Conservation (phyloP, 2,329 filamentous ascomycete genomes). For the Aspergillus sp. region DNA sequence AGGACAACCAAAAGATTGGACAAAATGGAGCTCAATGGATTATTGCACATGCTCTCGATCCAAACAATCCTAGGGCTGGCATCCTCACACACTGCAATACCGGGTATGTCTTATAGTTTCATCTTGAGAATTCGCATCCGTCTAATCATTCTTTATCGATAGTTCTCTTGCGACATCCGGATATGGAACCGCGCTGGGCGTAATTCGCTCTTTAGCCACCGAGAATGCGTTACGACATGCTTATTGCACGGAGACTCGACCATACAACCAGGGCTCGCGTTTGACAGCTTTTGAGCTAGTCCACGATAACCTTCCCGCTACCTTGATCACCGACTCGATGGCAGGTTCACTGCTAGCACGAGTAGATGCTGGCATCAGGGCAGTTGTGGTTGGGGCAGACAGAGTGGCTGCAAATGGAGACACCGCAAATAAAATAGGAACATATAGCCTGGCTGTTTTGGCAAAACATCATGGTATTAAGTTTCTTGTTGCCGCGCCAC, state of each 20-base stretch:
- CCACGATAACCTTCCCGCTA: slow-evolving; percentile 83
- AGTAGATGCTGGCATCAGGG: slow-evolving; percentile 59
- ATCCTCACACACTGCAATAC: slow-evolving; percentile 98
- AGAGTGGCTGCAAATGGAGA: slow-evolving; percentile 93
- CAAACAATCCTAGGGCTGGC: slow-evolving; percentile 55
- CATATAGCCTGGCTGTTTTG: slow-evolving; percentile 84
- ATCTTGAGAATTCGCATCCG: not conserved
- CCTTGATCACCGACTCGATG: slow-evolving; percentile 94
- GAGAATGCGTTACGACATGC: slow-evolving; percentile 64
- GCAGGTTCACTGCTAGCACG: slow-evolving; percentile 68
- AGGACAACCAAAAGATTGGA: slow-evolving; percentile 82
- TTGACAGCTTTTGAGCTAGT: slow-evolving; percentile 95
- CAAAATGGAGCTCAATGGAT: slow-evolving; percentile 79
- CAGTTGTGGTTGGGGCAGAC: slow-evolving; percentile 90
- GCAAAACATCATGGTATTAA: slow-evolving; percentile 82
- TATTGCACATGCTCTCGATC: slow-evolving; percentile 45
- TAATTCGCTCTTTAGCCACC: slow-evolving; percentile 73
- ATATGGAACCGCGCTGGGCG: slow-evolving; percentile 92
- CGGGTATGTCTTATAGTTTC: slow-evolving; percentile 48
- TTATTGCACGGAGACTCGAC: slow-evolving; percentile 93
- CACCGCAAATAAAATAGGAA: slow-evolving; percentile 97
- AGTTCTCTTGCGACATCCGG: slow-evolving; percentile 90
- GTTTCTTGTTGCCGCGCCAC: slow-evolving; percentile 89
- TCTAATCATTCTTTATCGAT: slow-evolving; percentile 1
- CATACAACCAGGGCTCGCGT: slow-evolving; percentile 94